Base-by-base conservation (phyloP, 106 monocot species). In the Platanthera zijinensis region DNA sequence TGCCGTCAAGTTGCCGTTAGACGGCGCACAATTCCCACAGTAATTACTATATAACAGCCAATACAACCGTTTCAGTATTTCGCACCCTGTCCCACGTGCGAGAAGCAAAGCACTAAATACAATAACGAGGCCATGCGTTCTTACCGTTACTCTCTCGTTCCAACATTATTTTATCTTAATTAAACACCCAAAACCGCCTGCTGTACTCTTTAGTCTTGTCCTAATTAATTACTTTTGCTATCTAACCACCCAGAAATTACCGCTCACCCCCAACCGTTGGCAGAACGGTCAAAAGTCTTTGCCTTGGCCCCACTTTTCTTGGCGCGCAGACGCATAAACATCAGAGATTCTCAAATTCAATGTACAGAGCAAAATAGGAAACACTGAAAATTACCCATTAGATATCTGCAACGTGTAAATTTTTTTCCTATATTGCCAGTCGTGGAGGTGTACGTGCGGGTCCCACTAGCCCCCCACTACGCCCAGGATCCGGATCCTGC, bases 1-100 rank as follows among this genome's bases (percentile, higher is more conserved):
- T 66, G 30, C 64, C 64, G 64, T 66, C 30, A 66, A 30, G 9
- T 64, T 22, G 63, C 63, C 63, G 63, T 64, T 64, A 64, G 6
- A 64, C 10, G 11, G 30, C 11, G 19, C 30, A 66, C 39, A 11
- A 3, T 25, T 10, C 10, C 64, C 2, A 25, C 30, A 66, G 1
- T 10, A 30, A 66, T 25, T 25, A 1, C 10, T 10, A 19, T 8
- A 39, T 39, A 1, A 39, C 39, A 3, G 39, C 39, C 39, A 39
- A 39, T 39, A 39, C 39, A 39, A 39, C 39, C 39, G 39, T 39
- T 39, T 39, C 39, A 39, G 39, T 39, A 39, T 39, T 39, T 39
- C 39, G 39, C 1, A 39, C 39, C 39, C 39, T 3, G 39, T 39
- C 39, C 39, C 39, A 39, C 39, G 39, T 39, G 39, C 39, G 39